Evolutionary conservation across 345 rosid genomes (phyloP), one percentile per base, ranked within the genome.

Genomic region (Rhodomyrtus tomentosa): DNA sequence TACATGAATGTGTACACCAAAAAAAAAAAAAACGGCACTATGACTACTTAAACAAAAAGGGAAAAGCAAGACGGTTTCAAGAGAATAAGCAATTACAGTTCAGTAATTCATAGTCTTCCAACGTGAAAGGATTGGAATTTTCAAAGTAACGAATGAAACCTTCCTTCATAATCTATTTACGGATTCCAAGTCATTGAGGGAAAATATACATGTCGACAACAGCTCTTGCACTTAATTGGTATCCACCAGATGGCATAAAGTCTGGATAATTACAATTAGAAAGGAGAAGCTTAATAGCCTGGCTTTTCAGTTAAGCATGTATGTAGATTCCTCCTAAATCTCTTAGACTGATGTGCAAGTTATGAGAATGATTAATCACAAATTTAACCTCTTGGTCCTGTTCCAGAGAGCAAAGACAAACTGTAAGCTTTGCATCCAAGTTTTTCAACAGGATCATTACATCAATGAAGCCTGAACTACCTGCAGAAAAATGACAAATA

Each of bases 361-460:
- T 32, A 68, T 36, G 45, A 38, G 22, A 32, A 32, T 36, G 76
- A 68, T 16, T 50, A 52, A 3, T 80, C 82, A 80, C 53, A 49
- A 50, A 50, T 49, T 32, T 81, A 13, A 95, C 99, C 98, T 91
- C 91, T 22, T 62, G 84, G 87, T 87, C 86, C 86, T 91, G 83
- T 81, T 82, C 87, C 83, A 87, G 59, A 49, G 87, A 90, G 91
- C 95, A 94, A 55, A 85, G 89, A 88, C 99, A 97, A 85, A 95
- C 95, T 54, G 89, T 89, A 55, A 95, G 89, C 88, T 93, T 95
- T 38, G 94, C 99, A 49, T 95, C 99, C 89, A 95, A 87, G 87
- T 87, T 88, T 90, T 91, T 94, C 40, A 99, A 92, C 88, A 91
- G 84, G 87, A 95, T 90, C 85, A 90, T 89, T 42, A 92, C 94